These are phyloP conservation scores for Gloeostereum incarnatum DNA, from an alignment of 768 basidiomycete genomes.

Conservation along the genomic window DNA sequence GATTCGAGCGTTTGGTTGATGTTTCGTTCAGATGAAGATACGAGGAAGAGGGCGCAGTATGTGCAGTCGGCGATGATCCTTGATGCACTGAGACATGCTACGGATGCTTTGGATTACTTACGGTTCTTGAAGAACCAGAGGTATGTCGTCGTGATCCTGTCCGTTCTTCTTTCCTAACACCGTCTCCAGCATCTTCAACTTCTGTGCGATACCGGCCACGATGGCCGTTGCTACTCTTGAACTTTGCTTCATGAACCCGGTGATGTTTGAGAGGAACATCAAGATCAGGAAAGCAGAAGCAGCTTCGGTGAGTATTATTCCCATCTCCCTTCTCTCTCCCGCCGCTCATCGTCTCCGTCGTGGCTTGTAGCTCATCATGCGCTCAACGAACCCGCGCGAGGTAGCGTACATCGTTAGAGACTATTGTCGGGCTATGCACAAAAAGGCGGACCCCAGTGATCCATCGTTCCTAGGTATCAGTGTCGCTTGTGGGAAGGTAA, in stretches of 20 bases:
- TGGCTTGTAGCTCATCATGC: conserved; percentile 87
- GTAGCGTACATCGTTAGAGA: conserved; percentile 84
- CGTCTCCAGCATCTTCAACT: conserved; percentile 92
- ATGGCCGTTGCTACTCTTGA: conserved; percentile 96
- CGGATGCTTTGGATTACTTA: conserved; percentile 87
- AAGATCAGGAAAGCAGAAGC: conserved; percentile 94
- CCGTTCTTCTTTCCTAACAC: too few species aligned
- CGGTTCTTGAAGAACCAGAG: conserved; percentile 80
- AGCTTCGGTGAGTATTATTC: conserved; percentile 47
- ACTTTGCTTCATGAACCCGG: conserved; percentile 88
- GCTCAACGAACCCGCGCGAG: conserved; percentile 85
- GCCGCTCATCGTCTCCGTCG: too few species aligned
- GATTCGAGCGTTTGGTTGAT: too few species aligned
- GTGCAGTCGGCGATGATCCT: conserved; percentile 84
- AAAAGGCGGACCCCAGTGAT: conserved; percentile 69
- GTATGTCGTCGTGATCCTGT: too few species aligned
- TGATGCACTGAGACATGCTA: conserved; percentile 46
- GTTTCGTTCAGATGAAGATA: too few species aligned
- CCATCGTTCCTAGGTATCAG: conserved; percentile 81
- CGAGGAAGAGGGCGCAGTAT: conserved; percentile 62
- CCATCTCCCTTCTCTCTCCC: not conserved
- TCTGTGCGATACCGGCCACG: conserved; percentile 87
- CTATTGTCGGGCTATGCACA: conserved; percentile 76
- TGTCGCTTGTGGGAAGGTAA: conserved; percentile 76
- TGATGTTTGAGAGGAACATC: conserved; percentile 79